phyloP scores from a whole-genome alignment of 73 alveolate species.

The Paramecium octaurelia region DNA sequence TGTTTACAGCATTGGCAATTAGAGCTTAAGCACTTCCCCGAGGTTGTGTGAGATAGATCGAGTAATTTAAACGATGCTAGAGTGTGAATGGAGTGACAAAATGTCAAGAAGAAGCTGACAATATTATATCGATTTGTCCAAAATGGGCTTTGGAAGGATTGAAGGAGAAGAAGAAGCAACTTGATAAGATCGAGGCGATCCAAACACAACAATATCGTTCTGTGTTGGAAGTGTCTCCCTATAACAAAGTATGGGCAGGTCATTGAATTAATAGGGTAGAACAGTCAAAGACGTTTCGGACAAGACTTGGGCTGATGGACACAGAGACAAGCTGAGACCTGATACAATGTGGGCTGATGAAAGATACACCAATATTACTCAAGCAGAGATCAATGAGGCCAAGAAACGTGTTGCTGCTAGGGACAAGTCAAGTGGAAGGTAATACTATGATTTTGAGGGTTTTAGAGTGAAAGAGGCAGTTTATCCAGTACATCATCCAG shows the following conservation, averaged over 20 bases:
- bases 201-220: neutral
- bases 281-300: constrained; percentile 47
- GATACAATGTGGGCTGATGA: constrained; percentile 65
- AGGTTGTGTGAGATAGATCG: constrained; percentile 48
- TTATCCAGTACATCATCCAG: constrained; percentile 15
- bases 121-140: constrained; percentile 54
- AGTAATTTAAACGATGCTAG: constrained; percentile 33
- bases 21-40: constrained; percentile 43
- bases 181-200: constrained; percentile 28
- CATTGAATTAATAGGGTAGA: constrained; percentile 23
- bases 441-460: neutral
- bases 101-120: constrained; percentile 44
- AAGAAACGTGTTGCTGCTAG: constrained; percentile 52
- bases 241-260: neutral
- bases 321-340: constrained; percentile 52
- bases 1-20: constrained; percentile 13
- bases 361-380: constrained; percentile 47
- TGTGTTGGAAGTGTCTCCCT: constrained; percentile 9
- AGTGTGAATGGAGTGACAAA: constrained; percentile 49
- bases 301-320: constrained; percentile 61
- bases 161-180: constrained; percentile 44
- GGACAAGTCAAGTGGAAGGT: neutral
- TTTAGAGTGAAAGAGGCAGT: neutral
- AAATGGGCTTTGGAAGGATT: constrained; percentile 61
- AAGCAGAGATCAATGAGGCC: constrained; percentile 56